phyloP scores from a whole-genome alignment of 2,329 filamentous ascomycete species.

The Aureobasidium leucospermi region DNA sequence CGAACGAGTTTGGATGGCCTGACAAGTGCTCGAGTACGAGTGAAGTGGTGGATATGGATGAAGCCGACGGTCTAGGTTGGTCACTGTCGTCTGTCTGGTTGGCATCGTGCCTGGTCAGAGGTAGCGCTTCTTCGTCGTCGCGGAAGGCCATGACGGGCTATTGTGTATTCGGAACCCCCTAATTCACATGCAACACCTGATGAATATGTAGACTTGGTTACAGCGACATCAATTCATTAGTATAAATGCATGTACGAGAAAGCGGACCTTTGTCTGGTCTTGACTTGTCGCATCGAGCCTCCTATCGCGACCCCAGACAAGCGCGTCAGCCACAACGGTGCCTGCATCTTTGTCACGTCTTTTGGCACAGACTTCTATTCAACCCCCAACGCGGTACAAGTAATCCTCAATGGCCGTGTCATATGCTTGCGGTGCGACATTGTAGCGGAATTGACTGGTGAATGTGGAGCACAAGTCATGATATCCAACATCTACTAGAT shows the following conservation, averaged over 20 bases:
- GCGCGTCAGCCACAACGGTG: neutral
- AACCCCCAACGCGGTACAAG: neutral
- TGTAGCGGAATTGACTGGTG: no score
- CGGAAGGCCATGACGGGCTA: slow-evolving; percentile 4
- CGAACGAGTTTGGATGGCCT: slow-evolving; percentile 40
- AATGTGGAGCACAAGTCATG: no score
- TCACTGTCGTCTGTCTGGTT: slow-evolving; percentile 27
- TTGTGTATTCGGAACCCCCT: neutral
- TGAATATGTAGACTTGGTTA: neutral
- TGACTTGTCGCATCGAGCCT: neutral
- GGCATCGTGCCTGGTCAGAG: slow-evolving; percentile 32
- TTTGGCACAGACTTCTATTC: neutral
- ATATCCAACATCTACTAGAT: no score
- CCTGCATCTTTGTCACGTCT: neutral
- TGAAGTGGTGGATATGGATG: slow-evolving; percentile 77
- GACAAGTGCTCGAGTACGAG: slow-evolving; percentile 71
- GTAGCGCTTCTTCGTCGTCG: slow-evolving; percentile 39
- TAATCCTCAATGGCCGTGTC: no score
- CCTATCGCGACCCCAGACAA: neutral
- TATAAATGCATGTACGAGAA: neutral
- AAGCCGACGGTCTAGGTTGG: slow-evolving; percentile 49
- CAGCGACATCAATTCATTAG: neutral
- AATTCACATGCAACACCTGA: neutral
- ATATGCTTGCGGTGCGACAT: no score
- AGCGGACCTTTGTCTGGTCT: neutral